Conservation (phyloP, 1,284 basidiomycete genomes). For the Porodaedalea pini region DNA sequence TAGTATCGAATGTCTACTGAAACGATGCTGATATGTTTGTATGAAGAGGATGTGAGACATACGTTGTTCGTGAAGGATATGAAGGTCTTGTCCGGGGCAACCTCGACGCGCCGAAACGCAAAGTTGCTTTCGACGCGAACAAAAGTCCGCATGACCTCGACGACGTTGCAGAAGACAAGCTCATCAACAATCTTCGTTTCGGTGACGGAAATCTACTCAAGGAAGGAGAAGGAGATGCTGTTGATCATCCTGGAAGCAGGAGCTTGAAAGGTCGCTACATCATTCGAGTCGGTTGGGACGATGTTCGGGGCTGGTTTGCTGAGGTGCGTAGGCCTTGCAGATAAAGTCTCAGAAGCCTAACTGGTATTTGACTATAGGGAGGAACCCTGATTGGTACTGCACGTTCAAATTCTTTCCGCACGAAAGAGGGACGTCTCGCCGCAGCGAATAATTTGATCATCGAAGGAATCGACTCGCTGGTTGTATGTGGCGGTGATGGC, state of each 20-base stretch:
- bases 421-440: conserved; percentile 78
- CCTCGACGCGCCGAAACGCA: conserved; percentile 33
- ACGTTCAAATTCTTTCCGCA: conserved; percentile 85
- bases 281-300: conserved; percentile 96
- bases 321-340: conserved; percentile 49
- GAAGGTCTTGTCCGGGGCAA: conserved; percentile 88
- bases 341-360: not conserved
- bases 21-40: not conserved
- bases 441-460: conserved; percentile 91
- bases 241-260: conserved; percentile 49
- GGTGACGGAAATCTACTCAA: conserved; percentile 88
- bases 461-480: conserved; percentile 95
- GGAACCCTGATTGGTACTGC: conserved; percentile 97
- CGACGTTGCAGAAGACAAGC: conserved; percentile 33
- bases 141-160: conserved; percentile 25
- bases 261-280: conserved; percentile 91
- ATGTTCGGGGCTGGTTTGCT: conserved; percentile 92
- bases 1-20: conserved; percentile 8
- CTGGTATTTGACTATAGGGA: conserved; percentile 48
- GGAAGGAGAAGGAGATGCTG: conserved; percentile 83
- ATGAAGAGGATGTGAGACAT: conserved; percentile 84
- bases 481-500: conserved; percentile 96
- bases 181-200: conserved; percentile 75
- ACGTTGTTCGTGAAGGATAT: conserved; percentile 95
- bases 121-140: conserved; percentile 20